These are phyloP conservation scores for Liquidambar formosana DNA, from an alignment of 164 flowering plant species.

Conservation along the genomic window DNA sequence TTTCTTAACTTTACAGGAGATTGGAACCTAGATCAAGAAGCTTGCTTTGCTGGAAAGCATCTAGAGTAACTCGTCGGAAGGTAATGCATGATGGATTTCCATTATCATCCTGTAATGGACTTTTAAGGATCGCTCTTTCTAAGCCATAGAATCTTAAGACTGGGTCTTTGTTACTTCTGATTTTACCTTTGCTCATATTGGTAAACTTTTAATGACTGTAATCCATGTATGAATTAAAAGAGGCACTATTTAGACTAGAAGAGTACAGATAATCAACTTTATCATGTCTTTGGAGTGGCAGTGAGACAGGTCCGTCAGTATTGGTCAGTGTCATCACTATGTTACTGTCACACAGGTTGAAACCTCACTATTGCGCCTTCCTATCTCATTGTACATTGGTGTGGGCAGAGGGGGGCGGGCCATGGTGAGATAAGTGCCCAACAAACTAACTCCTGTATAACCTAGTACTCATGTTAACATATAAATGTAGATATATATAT, in stretches of 20 bases:
- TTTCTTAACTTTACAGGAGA: slow-evolving; percentile 53
- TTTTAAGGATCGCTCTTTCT: neutral
- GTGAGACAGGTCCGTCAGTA: neutral
- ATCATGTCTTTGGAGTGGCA: neutral
- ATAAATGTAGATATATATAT: too few relatives aligned
- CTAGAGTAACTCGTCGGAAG: slow-evolving; percentile 66
- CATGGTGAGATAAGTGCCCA: neutral
- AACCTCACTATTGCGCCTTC: neutral
- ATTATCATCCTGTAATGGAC: neutral
- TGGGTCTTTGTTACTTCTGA: too few relatives aligned
- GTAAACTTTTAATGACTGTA: neutral
- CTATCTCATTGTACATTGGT: neutral
- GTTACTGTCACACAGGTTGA: neutral
- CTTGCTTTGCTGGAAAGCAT: slow-evolving; percentile 88
- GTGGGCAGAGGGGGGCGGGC: neutral
- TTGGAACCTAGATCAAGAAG: slow-evolving; percentile 85
- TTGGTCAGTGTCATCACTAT: neutral
- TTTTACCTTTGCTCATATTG: too few relatives aligned
- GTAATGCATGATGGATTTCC: slow-evolving; percentile 32
- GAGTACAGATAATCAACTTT: neutral
- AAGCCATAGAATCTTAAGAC: too few relatives aligned
- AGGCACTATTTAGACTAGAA: neutral
- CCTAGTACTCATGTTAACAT: too few relatives aligned
- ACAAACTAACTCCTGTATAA: too few relatives aligned
- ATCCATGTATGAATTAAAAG: neutral